Evolutionary conservation across 352 stramenopile species (phyloP).

Genomic region (Phytopythium mirpurense): DNA sequence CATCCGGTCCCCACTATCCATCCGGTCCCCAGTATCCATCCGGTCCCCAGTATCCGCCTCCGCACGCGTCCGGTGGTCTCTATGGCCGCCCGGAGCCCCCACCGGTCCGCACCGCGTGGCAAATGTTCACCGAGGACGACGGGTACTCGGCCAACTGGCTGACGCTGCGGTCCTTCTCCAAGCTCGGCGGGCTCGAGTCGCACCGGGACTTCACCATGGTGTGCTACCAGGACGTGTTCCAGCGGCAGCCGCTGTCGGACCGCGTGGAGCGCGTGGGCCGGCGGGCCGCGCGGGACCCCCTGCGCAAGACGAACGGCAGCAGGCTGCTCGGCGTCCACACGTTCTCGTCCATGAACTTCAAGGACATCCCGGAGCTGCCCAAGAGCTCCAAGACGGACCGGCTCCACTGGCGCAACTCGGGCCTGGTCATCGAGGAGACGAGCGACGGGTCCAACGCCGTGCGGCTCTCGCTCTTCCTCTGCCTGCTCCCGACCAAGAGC

Average conservation of each 20-base stretch:
- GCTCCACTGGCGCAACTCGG: constrained; percentile 52
- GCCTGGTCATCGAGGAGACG: constrained; percentile 43
- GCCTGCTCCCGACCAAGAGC: constrained; percentile 37
- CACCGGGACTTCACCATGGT: constrained; percentile 53
- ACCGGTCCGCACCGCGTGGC: constrained; percentile 9
- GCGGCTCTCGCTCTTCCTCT: constrained; percentile 51
- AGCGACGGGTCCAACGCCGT: constrained; percentile 26
- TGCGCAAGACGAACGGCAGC: constrained; percentile 11
- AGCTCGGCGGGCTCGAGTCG: constrained; percentile 25
- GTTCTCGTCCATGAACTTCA: constrained; percentile 60
- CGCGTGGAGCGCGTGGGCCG: constrained; percentile 21
- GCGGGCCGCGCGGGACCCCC: constrained; percentile 13
- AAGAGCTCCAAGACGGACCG: constrained; percentile 38
- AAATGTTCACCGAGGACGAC: constrained; percentile 47
- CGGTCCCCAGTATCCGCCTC: no score
- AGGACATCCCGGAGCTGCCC: constrained; percentile 48
- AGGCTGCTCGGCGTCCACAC: constrained; percentile 47
- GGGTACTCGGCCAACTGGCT: constrained; percentile 56
- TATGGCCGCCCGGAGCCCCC: no score
- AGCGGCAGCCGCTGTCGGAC: constrained; percentile 27
- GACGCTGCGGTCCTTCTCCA: constrained; percentile 28
- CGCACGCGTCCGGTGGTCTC: no score
- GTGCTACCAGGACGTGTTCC: constrained; percentile 59
- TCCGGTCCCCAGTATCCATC: background rate
- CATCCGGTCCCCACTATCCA: no score